Percentiles rank a stretch among this genome's conserved stretches.
phyloP scores from a whole-genome alignment of 768 basidiomycete genomes.

The Collybia sordida region DNA sequence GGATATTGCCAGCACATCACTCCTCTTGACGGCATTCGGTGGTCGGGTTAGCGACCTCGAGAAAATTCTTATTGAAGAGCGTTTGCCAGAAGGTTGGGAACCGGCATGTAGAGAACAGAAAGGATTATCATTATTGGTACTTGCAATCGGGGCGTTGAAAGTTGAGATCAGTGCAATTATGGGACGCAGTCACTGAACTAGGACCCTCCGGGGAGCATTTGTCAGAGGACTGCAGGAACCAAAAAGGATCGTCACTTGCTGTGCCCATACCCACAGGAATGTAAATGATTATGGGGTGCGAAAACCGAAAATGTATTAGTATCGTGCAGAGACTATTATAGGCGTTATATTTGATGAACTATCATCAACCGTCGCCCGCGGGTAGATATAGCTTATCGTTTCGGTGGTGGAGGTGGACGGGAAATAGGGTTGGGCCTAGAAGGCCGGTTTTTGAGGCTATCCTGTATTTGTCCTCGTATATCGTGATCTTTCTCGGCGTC shows the following conservation, averaged over 20 bases:
- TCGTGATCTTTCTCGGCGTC: too few species aligned
- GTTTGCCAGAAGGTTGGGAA: slow-evolving; percentile 70
- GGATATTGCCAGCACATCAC: slow-evolving; percentile 47
- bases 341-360: too few species aligned
- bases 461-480: too few species aligned
- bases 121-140: slow-evolving; percentile 48
- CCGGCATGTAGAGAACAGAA: slow-evolving; percentile 45
- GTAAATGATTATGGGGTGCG: neutral
- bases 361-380: too few species aligned
- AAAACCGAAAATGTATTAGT: neutral
- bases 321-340: too few species aligned
- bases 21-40: slow-evolving; percentile 61
- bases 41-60: slow-evolving; percentile 54
- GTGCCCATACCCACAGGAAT: neutral
- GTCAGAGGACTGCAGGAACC: too few species aligned
- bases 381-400: too few species aligned
- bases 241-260: too few species aligned
- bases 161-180: neutral
- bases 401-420: too few species aligned
- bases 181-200: neutral
- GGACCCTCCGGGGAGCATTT: too few species aligned
- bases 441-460: too few species aligned
- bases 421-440: too few species aligned
- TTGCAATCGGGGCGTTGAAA: neutral
- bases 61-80: slow-evolving; percentile 59